Percentiles rank a stretch among this genome's conserved stretches.
These are phyloP conservation scores for Ogataea haglerorum DNA, from an alignment of 805 yeast genomes.

Conservation along the genomic window DNA sequence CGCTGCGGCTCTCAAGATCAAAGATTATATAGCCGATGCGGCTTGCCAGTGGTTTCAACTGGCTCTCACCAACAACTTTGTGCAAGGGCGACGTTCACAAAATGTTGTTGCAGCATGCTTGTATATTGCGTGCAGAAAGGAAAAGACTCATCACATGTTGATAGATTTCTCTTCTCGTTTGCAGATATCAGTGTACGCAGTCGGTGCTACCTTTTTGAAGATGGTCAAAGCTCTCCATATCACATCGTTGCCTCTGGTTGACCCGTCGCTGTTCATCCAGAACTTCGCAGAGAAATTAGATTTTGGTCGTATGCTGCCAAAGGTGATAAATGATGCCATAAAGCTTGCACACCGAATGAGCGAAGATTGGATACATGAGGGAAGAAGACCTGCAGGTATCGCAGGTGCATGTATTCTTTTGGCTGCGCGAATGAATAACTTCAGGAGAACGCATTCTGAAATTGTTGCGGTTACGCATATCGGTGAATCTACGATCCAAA, in stretches of 20 bases:
- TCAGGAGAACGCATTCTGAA: constrained; percentile 87
- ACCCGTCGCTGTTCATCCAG: constrained; percentile 89
- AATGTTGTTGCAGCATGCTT: constrained; percentile 94
- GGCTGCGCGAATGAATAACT: constrained; percentile 96
- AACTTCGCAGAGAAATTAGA: constrained; percentile 88
- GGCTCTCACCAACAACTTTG: constrained; percentile 85
- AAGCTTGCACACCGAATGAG: constrained; percentile 87
- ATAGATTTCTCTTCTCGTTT: constrained; percentile 90
- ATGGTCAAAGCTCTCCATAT: constrained; percentile 85
- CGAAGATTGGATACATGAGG: constrained; percentile 93
- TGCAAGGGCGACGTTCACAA: constrained; percentile 95
- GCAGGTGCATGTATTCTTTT: constrained; percentile 94
- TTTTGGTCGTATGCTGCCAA: constrained; percentile 68
- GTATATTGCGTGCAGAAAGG: constrained; percentile 90
- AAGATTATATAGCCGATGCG: constrained; percentile 80
- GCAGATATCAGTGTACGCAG: constrained; percentile 87
- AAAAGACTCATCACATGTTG: constrained; percentile 89
- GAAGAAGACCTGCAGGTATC: constrained; percentile 96
- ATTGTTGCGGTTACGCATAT: constrained; percentile 94
- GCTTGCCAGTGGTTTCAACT: constrained; percentile 87
- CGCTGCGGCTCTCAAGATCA: constrained; percentile 73
- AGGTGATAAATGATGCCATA: constrained; percentile 84
- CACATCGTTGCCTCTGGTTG: constrained; percentile 78
- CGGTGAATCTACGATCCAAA: constrained; percentile 90
- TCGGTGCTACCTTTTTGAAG: constrained; percentile 93